phyloP scores from a whole-genome alignment of 805 yeast species.

The Candida vaughaniae region DNA sequence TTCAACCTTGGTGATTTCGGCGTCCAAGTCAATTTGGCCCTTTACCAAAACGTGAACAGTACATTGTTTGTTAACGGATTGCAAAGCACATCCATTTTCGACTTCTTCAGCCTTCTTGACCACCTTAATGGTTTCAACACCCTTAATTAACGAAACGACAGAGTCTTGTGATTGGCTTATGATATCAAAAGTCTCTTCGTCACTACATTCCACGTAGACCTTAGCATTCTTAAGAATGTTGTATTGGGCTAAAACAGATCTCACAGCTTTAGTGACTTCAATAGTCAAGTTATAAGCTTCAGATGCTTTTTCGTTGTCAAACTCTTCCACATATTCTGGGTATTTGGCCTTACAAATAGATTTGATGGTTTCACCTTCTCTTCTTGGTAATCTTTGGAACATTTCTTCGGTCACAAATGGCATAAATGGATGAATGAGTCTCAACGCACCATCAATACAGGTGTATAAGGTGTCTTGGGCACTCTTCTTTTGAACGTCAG shows the following conservation, averaged over 20 bases:
- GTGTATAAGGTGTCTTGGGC: slow-evolving; percentile 95
- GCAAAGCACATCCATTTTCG: slow-evolving; percentile 89
- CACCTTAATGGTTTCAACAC: slow-evolving; percentile 73
- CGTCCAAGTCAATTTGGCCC: slow-evolving; percentile 91
- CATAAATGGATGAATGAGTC: slow-evolving; percentile 96
- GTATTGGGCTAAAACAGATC: slow-evolving; percentile 90
- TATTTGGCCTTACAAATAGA: slow-evolving; percentile 78
- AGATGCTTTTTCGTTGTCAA: slow-evolving; percentile 63
- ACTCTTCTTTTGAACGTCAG: slow-evolving; percentile 76
- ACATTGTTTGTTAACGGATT: slow-evolving; percentile 75
- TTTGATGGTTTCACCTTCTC: slow-evolving; percentile 62
- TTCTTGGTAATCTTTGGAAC: slow-evolving; percentile 97
- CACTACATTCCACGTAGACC: slow-evolving; percentile 73
- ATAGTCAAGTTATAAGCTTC: slow-evolving; percentile 80
- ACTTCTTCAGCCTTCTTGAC: slow-evolving; percentile 54
- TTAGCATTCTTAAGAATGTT: slow-evolving; percentile 85
- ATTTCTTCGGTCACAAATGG: slow-evolving; percentile 95
- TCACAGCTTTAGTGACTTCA: slow-evolving; percentile 83
- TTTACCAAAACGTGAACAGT: slow-evolving; percentile 88
- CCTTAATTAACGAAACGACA: slow-evolving; percentile 89
- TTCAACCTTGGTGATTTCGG: slow-evolving; percentile 80
- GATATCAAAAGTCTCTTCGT: slow-evolving; percentile 46
- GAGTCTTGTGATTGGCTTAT: slow-evolving; percentile 74
- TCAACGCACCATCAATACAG: slow-evolving; percentile 86
- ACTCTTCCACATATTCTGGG: slow-evolving; percentile 65